These are phyloP conservation scores for Podosphaera leucotricha DNA, from an alignment of 2,329 filamentous ascomycete species.

Conservation along the genomic window DNA sequence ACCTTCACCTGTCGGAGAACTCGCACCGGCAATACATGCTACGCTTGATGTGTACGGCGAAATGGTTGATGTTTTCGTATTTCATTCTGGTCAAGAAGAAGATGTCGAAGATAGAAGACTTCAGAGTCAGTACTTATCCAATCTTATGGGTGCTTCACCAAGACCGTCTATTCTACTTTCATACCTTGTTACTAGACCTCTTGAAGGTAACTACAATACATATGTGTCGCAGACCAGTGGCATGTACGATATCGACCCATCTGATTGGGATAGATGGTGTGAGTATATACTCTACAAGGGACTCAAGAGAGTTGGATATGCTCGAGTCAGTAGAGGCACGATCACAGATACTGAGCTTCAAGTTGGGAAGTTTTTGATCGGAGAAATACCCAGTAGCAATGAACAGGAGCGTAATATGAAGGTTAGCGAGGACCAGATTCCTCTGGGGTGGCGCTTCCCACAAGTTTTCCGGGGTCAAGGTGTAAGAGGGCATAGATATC, in stretches of 20 bases:
- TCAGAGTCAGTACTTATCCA: slow-evolving; percentile 65
- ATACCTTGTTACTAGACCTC: slow-evolving; percentile 78
- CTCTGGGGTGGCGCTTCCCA: slow-evolving; percentile 62
- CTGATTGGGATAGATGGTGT: slow-evolving; percentile 95
- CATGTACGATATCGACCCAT: slow-evolving; percentile 86
- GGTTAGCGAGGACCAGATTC: slow-evolving; percentile 49
- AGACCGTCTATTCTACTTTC: slow-evolving; percentile 68
- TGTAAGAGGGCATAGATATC: slow-evolving; percentile 73
- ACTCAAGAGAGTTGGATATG: slow-evolving; percentile 67
- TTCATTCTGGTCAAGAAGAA: slow-evolving; percentile 96
- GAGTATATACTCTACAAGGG: slow-evolving; percentile 96
- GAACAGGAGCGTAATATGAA: slow-evolving; percentile 30
- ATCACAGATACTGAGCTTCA: slow-evolving; percentile 97
- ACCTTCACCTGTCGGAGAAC: slow-evolving; percentile 77
- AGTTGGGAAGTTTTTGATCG: slow-evolving; percentile 83
- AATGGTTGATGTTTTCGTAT: slow-evolving; percentile 81
- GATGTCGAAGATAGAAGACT: slow-evolving; percentile 76
- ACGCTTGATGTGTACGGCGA: slow-evolving; percentile 83
- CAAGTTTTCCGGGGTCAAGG: slow-evolving; percentile 63
- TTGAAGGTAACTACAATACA: slow-evolving; percentile 87
- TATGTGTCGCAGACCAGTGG: slow-evolving; percentile 70
- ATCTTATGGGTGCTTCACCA: slow-evolving; percentile 63
- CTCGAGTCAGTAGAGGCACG: slow-evolving; percentile 63
- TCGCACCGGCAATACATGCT: slow-evolving; percentile 91
- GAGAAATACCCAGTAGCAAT: slow-evolving; percentile 38